phyloP scores from a whole-genome alignment of 2,329 filamentous ascomycete species.

The Botryotinia narcissicola region DNA sequence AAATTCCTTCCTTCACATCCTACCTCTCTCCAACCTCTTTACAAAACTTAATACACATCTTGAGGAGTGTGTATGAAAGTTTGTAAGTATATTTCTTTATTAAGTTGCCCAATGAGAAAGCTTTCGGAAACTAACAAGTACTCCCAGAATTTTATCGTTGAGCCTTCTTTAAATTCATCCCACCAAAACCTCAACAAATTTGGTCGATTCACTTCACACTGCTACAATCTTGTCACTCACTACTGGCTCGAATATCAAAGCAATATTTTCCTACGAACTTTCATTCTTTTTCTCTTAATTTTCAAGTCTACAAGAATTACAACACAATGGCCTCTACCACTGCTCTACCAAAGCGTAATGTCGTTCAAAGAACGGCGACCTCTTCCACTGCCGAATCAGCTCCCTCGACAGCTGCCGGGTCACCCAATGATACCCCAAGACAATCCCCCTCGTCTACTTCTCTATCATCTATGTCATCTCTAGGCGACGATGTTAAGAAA shows the following conservation, averaged over 20 bases:
- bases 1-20: background rate
- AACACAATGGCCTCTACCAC: slow-evolving; percentile 39
- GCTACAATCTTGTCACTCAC: background rate
- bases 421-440: slow-evolving; percentile 59
- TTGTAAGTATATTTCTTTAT: slow-evolving; percentile 1
- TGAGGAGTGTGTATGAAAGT: slow-evolving; percentile 9
- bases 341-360: slow-evolving; percentile 27
- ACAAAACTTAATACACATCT: slow-evolving; percentile 6
- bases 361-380: slow-evolving; percentile 33
- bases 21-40: background rate
- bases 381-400: slow-evolving; percentile 37
- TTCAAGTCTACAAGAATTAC: slow-evolving; percentile 2
- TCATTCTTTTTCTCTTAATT: background rate
- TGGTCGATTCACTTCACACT: slow-evolving; percentile 9
- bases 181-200: slow-evolving; percentile 17
- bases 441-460: slow-evolving; percentile 80
- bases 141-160: slow-evolving; percentile 10
- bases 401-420: slow-evolving; percentile 56
- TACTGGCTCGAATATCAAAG: slow-evolving; percentile 2
- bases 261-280: background rate
- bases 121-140: background rate
- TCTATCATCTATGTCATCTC: slow-evolving; percentile 80
- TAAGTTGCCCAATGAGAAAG: background rate
- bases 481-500: slow-evolving; percentile 47
- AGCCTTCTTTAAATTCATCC: slow-evolving; percentile 6